Conservation (phyloP, 2,329 filamentous ascomycete genomes). For the Aspergillus awamori region DNA sequence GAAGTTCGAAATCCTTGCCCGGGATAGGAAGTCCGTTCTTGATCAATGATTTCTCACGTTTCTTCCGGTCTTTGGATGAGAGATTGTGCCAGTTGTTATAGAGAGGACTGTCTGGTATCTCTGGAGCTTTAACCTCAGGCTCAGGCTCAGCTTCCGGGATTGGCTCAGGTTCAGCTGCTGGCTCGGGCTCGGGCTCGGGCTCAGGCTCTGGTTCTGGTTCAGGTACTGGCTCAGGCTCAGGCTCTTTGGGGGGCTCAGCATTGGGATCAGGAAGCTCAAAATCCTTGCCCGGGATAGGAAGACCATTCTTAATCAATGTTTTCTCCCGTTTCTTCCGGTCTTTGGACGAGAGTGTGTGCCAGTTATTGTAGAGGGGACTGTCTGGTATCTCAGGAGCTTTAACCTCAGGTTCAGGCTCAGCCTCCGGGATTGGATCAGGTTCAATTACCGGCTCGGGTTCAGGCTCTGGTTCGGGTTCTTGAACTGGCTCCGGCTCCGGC, state of each 20-base stretch:
- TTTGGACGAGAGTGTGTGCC: conserved; percentile 40
- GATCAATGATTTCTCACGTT: conserved; percentile 20
- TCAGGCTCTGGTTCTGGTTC: conserved; percentile 17
- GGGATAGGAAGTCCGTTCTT: conserved; percentile 25
- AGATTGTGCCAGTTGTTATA: conserved; percentile 24
- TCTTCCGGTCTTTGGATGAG: conserved; percentile 23
- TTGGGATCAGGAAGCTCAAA: conserved; percentile 29
- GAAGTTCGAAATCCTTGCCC: conserved; percentile 33
- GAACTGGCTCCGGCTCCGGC: conserved; percentile 27
- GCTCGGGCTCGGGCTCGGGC: conserved; percentile 24
- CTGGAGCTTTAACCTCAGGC: conserved; percentile 33
- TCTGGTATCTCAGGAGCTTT: conserved; percentile 36
- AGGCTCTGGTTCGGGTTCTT: conserved; percentile 19
- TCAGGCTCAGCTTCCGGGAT: conserved; percentile 30
- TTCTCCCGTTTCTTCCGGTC: conserved; percentile 51
- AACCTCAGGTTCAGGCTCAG: conserved; percentile 13
- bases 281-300: conserved; percentile 35
- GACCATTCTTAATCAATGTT: conserved; percentile 30
- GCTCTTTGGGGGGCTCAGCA: conserved; percentile 23
- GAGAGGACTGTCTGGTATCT: conserved; percentile 22
- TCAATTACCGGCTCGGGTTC: conserved; percentile 37
- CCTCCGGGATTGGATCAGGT: conserved; percentile 33
- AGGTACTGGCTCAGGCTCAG: conserved; percentile 14
- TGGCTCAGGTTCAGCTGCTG: conserved; percentile 33
- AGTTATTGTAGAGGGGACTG: conserved; percentile 41